phyloP scores from a whole-genome alignment of 163 green algal genomes.

The Chlorella variabilis region DNA sequence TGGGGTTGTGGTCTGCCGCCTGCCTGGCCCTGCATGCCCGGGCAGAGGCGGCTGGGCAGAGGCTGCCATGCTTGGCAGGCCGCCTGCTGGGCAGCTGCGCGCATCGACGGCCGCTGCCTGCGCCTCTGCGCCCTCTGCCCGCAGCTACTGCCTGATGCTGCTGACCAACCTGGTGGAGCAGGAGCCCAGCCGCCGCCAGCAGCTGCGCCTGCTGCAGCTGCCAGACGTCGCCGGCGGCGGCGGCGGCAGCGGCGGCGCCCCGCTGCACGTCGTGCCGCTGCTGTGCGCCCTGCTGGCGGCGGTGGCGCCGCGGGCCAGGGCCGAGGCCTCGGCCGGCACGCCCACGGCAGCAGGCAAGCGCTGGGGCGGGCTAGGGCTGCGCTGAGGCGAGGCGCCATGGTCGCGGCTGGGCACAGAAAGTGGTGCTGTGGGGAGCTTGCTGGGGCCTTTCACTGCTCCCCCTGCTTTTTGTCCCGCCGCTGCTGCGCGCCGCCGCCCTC shows the following conservation, averaged over 20 bases:
- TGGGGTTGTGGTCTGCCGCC: no score
- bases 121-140: not conserved
- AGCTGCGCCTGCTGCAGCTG: constrained; percentile 29
- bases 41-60: not conserved
- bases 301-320: constrained; percentile 1
- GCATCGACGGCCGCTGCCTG: no score
- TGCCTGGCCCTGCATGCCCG: not conserved
- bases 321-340: not conserved
- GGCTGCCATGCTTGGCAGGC: not conserved
- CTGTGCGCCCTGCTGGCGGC: constrained; percentile 29
- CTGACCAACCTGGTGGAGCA: constrained; percentile 66
- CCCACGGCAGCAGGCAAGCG: not conserved
- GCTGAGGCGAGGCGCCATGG: not conserved
- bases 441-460: no score
- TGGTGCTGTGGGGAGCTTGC: no score
- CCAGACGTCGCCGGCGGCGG: not conserved
- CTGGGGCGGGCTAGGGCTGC: not conserved
- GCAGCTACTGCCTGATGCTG: constrained; percentile 49
- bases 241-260: not conserved
- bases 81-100: no score
- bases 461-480: no score
- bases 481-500: no score
- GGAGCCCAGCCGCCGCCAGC: not conserved
- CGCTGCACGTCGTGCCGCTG: constrained; percentile 34
- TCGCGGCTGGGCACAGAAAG: not conserved